These are phyloP conservation scores for Pistacia vera DNA, from an alignment of 345 rosid species.

Conservation along the genomic window DNA sequence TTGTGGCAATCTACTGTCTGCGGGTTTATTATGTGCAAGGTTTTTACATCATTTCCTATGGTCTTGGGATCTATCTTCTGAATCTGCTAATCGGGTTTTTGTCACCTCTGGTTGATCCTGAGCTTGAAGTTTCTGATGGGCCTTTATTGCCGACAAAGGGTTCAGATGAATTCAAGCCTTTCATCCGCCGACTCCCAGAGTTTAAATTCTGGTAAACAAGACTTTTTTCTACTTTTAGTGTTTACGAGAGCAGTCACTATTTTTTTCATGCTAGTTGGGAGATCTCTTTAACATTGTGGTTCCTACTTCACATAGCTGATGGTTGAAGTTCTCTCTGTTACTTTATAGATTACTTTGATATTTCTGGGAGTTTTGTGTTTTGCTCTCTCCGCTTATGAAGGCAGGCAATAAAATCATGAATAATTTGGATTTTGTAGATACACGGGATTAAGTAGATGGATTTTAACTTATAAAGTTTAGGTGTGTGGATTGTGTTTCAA, in stretches of 20 bases:
- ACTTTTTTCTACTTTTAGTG: not conserved
- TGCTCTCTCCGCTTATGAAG: not conserved
- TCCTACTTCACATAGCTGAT: not conserved
- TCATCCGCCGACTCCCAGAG: constrained; percentile 94
- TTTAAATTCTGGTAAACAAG: constrained; percentile 86
- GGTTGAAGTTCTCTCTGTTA: not conserved
- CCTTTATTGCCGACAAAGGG: constrained; percentile 87
- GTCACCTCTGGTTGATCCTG: constrained; percentile 95
- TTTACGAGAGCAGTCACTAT: not conserved
- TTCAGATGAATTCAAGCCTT: constrained; percentile 97
- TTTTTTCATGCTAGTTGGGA: not conserved
- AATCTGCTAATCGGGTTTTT: constrained; percentile 91
- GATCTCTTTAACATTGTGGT: not conserved
- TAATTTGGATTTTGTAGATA: not conserved
- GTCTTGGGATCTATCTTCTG: constrained; percentile 87
- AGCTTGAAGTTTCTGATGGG: constrained; percentile 72
- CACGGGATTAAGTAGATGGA: not conserved
- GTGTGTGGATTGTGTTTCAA: not conserved
- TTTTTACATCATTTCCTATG: constrained; percentile 84
- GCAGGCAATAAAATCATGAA: not conserved
- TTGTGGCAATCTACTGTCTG: constrained; percentile 54
- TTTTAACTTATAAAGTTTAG: not conserved
- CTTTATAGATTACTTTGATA: constrained; percentile 6
- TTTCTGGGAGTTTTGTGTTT: not conserved
- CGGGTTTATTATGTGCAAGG: constrained; percentile 82